Conservation (phyloP, 2,329 filamentous ascomycete genomes). For the Ramichloridium luteum region DNA sequence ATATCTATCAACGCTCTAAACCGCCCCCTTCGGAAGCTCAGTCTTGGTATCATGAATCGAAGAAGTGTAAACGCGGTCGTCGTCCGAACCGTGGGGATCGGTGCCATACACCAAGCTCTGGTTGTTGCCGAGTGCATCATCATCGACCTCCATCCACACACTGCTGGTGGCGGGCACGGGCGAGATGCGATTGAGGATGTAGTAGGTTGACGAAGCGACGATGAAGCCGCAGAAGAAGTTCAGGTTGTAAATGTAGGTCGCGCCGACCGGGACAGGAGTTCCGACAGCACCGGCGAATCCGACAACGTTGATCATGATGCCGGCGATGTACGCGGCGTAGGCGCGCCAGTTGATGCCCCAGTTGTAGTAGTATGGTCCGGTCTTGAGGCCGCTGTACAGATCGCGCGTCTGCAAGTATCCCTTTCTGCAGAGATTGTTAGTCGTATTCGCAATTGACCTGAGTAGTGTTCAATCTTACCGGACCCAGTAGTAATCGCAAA, state of each 20-base stretch:
- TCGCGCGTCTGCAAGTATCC: slow-evolving; percentile 70
- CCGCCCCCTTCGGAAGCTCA: background rate
- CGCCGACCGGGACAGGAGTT: slow-evolving; percentile 56
- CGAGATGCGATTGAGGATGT: slow-evolving; percentile 51
- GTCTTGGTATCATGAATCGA: too few relatives aligned
- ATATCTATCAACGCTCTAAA: too few relatives aligned
- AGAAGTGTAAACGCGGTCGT: too few relatives aligned
- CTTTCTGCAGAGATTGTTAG: slow-evolving; percentile 63
- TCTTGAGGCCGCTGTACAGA: slow-evolving; percentile 60
- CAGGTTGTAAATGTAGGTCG: slow-evolving; percentile 75
- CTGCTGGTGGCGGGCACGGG: slow-evolving; percentile 65
- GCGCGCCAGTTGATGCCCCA: slow-evolving; percentile 71
- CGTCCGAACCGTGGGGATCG: slow-evolving; percentile 8
- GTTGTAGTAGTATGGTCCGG: slow-evolving; percentile 60
- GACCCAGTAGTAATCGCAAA: slow-evolving; percentile 77
- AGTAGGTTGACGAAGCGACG: slow-evolving; percentile 57
- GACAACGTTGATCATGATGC: slow-evolving; percentile 82
- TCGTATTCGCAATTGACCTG: background rate
- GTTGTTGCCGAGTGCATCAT: slow-evolving; percentile 35
- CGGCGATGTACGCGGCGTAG: slow-evolving; percentile 68
- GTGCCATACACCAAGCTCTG: slow-evolving; percentile 22
- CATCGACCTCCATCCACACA: slow-evolving; percentile 64
- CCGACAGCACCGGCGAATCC: slow-evolving; percentile 80
- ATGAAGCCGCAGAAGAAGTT: slow-evolving; percentile 85
- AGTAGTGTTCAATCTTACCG: slow-evolving; percentile 29